A percentile compares a stretch with the other conserved stretches of the same genome.
phyloP scores from a whole-genome alignment of 371 early-diverging fungal genomes.

The Mortierella sp. region DNA sequence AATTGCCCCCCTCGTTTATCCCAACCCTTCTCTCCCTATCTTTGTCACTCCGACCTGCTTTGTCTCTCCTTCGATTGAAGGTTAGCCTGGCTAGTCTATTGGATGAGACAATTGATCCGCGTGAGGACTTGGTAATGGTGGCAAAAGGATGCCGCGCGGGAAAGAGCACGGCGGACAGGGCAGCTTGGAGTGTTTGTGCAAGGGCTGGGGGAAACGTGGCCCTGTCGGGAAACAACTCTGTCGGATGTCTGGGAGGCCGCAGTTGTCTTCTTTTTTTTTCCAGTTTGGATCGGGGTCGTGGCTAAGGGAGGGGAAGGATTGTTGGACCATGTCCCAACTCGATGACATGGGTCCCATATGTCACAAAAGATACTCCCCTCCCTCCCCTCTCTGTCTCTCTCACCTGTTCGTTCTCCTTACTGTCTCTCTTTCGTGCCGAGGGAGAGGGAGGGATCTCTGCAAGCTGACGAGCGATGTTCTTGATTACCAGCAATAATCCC shows the following conservation, averaged over 20 bases:
- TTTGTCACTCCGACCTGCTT: background rate
- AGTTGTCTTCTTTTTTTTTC: background rate
- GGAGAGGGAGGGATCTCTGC: background rate
- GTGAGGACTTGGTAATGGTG: background rate
- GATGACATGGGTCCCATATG: no score
- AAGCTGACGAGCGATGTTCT: no score
- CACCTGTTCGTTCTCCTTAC: background rate
- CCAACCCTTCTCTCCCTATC: no score
- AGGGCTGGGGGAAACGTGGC: conserved; percentile 9
- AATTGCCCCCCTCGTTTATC: background rate
- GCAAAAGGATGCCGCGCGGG: conserved; percentile 5
- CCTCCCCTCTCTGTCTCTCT: background rate
- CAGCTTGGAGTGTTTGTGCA: background rate
- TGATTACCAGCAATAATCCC: background rate
- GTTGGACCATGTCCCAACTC: no score
- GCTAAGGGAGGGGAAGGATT: background rate
- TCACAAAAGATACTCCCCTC: no score
- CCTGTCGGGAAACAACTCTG: background rate
- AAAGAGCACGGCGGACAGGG: background rate
- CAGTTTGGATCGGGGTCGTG: conserved; percentile 12
- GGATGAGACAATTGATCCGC: background rate
- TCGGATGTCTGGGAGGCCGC: conserved; percentile 1
- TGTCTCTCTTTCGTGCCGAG: background rate
- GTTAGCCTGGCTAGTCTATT: background rate
- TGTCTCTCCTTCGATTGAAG: background rate